These are phyloP conservation scores for Mycena kentingensis DNA, from an alignment of 768 basidiomycete genomes.

Conservation along the genomic window DNA sequence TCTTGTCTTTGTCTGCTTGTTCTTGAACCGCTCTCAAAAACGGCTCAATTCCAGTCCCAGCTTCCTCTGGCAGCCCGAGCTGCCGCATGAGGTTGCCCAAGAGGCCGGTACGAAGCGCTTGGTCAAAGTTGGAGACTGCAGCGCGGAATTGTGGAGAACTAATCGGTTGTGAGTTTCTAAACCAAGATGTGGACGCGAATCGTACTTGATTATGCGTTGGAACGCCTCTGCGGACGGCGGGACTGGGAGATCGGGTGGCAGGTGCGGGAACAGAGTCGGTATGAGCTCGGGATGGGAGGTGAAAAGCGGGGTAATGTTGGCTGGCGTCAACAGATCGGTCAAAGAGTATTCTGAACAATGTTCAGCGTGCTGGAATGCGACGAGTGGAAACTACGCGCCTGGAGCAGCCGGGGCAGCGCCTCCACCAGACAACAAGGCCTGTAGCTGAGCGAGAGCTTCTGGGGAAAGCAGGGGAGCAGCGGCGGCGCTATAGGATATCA, in stretches of 20 bases:
- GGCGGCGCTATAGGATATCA: slow-evolving; percentile 11
- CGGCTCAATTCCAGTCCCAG: slow-evolving; percentile 73
- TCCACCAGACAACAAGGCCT: slow-evolving; percentile 49
- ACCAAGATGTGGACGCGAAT: too few species aligned
- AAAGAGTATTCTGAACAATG: slow-evolving; percentile 57
- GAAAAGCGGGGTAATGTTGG: slow-evolving; percentile 74
- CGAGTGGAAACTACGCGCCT: slow-evolving; percentile 29
- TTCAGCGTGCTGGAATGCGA: background rate
- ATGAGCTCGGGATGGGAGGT: slow-evolving; percentile 68
- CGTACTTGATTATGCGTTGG: slow-evolving; percentile 68
- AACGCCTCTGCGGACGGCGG: slow-evolving; percentile 71
- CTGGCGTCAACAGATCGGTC: slow-evolving; percentile 73
- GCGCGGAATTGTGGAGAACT: slow-evolving; percentile 82
- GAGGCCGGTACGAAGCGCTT: slow-evolving; percentile 80
- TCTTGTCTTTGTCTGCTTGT: slow-evolving; percentile 58
- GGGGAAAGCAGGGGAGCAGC: slow-evolving; percentile 37
- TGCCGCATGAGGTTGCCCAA: slow-evolving; percentile 73
- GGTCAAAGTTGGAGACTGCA: slow-evolving; percentile 79
- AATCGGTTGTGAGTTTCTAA: too few species aligned
- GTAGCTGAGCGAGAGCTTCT: slow-evolving; percentile 69
- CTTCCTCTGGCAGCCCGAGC: slow-evolving; percentile 83
- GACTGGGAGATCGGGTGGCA: slow-evolving; percentile 75
- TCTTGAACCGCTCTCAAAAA: slow-evolving; percentile 82
- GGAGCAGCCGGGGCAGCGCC: slow-evolving; percentile 28
- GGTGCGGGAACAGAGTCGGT: slow-evolving; percentile 72